Evolutionary conservation across 192 early-diverging fungal genomes (phyloP).

Genomic region (Backusella mclennaniae): DNA sequence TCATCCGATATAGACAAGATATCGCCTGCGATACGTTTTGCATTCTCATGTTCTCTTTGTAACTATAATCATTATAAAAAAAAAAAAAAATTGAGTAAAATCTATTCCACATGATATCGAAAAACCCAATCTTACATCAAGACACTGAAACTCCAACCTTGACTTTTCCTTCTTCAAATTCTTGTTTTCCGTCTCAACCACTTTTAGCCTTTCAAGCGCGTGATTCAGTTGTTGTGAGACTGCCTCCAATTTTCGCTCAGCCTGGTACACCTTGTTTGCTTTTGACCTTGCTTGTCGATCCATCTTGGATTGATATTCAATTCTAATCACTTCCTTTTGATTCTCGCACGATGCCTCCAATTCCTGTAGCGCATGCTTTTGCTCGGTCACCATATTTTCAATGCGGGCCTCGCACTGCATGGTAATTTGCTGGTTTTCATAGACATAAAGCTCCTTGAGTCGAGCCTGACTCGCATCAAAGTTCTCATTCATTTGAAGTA

Average conservation of each 20-base stretch:
- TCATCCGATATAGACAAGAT: not conserved
- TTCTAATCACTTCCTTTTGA: slow-evolving; percentile 14
- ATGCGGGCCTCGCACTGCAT: slow-evolving; percentile 21
- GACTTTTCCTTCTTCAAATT: not conserved
- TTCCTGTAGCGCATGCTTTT: slow-evolving; percentile 7
- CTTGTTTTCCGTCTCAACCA: not conserved
- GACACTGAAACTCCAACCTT: not conserved
- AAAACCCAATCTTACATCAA: not conserved
- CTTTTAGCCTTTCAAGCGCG: not conserved
- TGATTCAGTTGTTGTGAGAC: not conserved
- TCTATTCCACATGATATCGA: not conserved
- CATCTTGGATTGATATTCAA: slow-evolving; percentile 12
- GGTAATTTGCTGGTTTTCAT: slow-evolving; percentile 12
- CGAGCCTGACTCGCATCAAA: not conserved
- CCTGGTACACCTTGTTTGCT: not conserved
- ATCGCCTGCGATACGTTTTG: slow-evolving; percentile 5
- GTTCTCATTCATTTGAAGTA: not conserved
- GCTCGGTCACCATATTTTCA: slow-evolving; percentile 13
- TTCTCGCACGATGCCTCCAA: not conserved
- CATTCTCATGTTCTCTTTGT: not conserved
- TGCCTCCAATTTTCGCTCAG: not conserved
- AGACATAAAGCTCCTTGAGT: slow-evolving; percentile 10
- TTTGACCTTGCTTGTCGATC: not conserved
- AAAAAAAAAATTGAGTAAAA: not conserved
- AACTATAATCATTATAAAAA: not conserved